Evolutionary conservation across 2,329 filamentous ascomycete species (phyloP), one percentile per base, ranked within the genome.

Genomic region (Aspergillus sp.): DNA sequence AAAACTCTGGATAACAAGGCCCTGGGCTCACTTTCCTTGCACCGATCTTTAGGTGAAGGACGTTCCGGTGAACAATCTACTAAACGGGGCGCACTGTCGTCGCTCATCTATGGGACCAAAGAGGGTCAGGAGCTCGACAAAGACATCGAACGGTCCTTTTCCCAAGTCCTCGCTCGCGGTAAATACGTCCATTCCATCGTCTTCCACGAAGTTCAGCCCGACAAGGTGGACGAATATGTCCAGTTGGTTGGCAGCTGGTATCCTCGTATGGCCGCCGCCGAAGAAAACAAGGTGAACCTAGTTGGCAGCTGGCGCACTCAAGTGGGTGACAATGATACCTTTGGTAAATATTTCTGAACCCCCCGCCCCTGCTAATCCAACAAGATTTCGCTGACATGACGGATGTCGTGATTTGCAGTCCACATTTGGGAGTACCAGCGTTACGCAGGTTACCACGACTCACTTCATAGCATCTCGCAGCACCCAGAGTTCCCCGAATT

Each of bases 361-460:
- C 19, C 2, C 19, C 19, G 1, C 19, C 19, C 19, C 19, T 19
- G 19, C 19, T 19, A 19, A 19, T 19, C 2, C 19, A 19, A 19
- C 19, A 19, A 19, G 19, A 19, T 19, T 19, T 19, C 19, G 19
- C 19, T 19, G 19, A 19, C 2, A 19, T 19, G 19, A 19, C 19
- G 19, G 2, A 19, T 19, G 19, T 19, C 19, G 19, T 19, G 19
- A 19, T 19, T 19, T 30, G 44, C 59, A 97, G 93, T 98, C 43
- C 93, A 98, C 67, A 98, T 98, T 62, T 98, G 93, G 93, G 93
- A 98, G 70, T 98, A 98, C 69, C 90, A 97, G 70, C 85, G 90
- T 60, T 98, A 97, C 72, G 79, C 90, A 58, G 93, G 93, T 51
- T 97, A 97, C 70, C 93, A 98, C 70, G 82, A 85, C 50, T 97